These are phyloP conservation scores for Paecilomyces sp. DNA, from an alignment of 2,329 filamentous ascomycete genomes.

Conservation along the genomic window DNA sequence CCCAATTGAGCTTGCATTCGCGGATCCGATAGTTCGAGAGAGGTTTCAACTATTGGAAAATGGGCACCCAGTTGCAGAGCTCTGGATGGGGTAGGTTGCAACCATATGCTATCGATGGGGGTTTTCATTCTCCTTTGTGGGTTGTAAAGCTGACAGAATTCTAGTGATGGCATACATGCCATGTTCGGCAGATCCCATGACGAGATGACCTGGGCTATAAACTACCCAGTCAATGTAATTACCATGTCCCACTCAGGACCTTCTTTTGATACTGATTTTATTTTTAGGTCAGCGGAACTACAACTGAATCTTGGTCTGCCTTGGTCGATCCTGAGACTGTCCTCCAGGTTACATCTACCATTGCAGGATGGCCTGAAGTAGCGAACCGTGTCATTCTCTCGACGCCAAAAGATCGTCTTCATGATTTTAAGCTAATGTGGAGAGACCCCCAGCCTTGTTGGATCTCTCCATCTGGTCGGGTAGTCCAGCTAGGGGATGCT, in stretches of 20 bases:
- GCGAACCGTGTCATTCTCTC: too few species aligned
- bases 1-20: slow-evolving; percentile 1
- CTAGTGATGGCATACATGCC: neutral
- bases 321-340: too few species aligned
- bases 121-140: neutral
- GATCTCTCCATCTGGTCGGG: too few species aligned
- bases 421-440: too few species aligned
- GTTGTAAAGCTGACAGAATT: neutral
- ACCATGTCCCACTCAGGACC: neutral
- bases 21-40: slow-evolving; percentile 1
- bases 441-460: too few species aligned
- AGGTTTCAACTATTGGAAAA: slow-evolving; percentile 3
- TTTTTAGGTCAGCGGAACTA: neutral
- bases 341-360: too few species aligned
- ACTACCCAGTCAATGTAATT: neutral
- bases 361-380: too few species aligned
- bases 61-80: neutral
- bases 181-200: neutral
- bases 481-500: too few species aligned
- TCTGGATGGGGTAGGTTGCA: neutral
- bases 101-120: neutral
- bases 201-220: neutral
- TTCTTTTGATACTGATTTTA: neutral
- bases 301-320: too few species aligned
- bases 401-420: too few species aligned